Conservation (phyloP, 2,329 filamentous ascomycete species). For the Paraphoma sp. region DNA sequence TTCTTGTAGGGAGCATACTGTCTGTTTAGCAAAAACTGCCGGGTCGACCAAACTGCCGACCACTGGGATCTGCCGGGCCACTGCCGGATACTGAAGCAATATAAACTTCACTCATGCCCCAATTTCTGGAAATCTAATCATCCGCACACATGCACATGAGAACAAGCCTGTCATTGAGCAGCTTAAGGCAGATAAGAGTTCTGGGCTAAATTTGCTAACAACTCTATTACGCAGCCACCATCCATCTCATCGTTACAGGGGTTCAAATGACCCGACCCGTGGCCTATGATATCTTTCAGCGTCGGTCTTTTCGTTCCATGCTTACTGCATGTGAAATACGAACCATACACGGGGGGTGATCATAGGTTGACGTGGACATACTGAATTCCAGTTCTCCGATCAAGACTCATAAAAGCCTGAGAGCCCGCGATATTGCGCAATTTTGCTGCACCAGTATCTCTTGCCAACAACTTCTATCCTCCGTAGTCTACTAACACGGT, state of each 20-base stretch:
- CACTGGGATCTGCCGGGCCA: neutral
- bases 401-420: neutral
- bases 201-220: neutral
- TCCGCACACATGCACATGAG: neutral
- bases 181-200: neutral
- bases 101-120: neutral
- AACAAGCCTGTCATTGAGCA: neutral
- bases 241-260: neutral
- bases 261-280: neutral
- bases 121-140: neutral
- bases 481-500: slow-evolving; percentile 3
- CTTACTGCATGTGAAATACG: neutral
- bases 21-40: neutral
- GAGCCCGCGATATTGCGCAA: neutral
- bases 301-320: slow-evolving; percentile 1
- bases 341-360: neutral
- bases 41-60: neutral
- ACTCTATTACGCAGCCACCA: neutral
- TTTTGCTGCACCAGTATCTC: neutral
- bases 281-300: neutral
- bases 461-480: neutral
- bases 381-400: neutral
- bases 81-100: neutral
- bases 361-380: neutral
- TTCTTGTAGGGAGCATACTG: neutral